Percentiles rank a stretch among this genome's conserved stretches.
phyloP scores from a whole-genome alignment of 1,284 basidiomycete genomes.

The Boletus sp. region DNA sequence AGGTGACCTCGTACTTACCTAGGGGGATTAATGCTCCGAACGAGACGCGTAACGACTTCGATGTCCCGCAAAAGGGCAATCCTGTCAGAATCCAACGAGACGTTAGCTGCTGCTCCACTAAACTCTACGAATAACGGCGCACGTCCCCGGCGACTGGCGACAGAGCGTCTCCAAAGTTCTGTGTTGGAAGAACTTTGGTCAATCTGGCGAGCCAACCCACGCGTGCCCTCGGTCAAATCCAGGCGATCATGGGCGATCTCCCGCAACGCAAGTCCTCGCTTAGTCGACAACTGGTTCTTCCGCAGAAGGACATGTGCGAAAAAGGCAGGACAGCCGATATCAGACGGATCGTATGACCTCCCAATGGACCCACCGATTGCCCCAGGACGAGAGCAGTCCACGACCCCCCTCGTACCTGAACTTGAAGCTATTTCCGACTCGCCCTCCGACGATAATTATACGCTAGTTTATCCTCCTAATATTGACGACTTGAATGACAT shows the following conservation, averaged over 20 bases:
- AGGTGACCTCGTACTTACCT: conserved; percentile 13
- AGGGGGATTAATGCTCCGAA: not conserved
- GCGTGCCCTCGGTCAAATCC: conserved; percentile 30
- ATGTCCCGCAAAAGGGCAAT: conserved; percentile 17
- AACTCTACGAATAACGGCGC: not conserved
- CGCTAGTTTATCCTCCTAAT: conserved; percentile 15
- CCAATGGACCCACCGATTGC: conserved; percentile 5
- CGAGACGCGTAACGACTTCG: not conserved
- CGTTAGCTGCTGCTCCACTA: not conserved
- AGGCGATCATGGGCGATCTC: conserved; percentile 27
- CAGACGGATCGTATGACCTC: conserved; percentile 25
- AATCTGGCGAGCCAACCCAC: conserved; percentile 29
- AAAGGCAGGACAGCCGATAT: conserved; percentile 21
- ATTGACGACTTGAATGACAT: conserved; percentile 6
- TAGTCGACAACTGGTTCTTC: conserved; percentile 27
- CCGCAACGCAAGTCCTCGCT: conserved; percentile 18
- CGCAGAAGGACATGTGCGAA: conserved; percentile 28
- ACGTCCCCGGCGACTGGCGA: conserved; percentile 6
- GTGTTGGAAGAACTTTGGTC: conserved; percentile 28
- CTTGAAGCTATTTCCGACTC: conserved; percentile 5
- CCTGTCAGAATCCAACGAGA: not conserved
- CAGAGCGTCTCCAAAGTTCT: conserved; percentile 15
- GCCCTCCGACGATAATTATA: conserved; percentile 30
- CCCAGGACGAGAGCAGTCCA: conserved; percentile 15
- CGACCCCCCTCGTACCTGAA: conserved; percentile 4